These are phyloP conservation scores for Entomortierella parvispora DNA, from an alignment of 192 early-diverging fungal genomes.

Conservation along the genomic window DNA sequence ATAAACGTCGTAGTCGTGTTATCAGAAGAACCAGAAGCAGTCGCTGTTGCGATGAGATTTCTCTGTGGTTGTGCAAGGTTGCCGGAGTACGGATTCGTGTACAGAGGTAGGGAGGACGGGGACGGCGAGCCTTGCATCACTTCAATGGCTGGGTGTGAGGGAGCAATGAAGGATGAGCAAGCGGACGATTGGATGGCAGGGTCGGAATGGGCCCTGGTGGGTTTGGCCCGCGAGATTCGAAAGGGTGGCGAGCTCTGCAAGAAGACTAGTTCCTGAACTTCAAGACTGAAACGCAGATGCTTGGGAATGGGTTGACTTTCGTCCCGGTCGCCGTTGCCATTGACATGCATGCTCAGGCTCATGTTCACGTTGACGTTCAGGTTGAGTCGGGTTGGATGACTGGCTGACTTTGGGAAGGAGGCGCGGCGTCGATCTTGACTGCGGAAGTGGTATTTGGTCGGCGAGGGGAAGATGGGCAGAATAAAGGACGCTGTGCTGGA, in stretches of 20 bases:
- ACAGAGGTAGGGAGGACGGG: not conserved
- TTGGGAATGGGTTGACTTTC: constrained; percentile 1
- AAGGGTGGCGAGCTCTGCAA: constrained; percentile 39
- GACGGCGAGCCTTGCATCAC: not conserved
- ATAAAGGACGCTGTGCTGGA: not conserved
- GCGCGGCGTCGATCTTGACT: constrained; percentile 35
- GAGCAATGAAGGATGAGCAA: constrained; percentile 37
- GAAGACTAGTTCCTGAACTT: constrained; percentile 46
- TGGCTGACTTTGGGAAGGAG: constrained; percentile 42
- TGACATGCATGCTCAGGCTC: not conserved
- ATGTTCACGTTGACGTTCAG: constrained; percentile 4
- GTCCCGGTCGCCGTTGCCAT: not conserved
- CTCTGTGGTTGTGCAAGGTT: not conserved
- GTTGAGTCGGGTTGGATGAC: constrained; percentile 26
- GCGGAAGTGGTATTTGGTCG: constrained; percentile 38
- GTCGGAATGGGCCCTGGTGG: constrained; percentile 39
- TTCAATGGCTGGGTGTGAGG: constrained; percentile 1
- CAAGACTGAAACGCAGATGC: constrained; percentile 44
- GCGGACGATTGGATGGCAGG: constrained; percentile 28
- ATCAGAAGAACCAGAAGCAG: constrained; percentile 15
- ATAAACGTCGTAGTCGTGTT: constrained; percentile 40
- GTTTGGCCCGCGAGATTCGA: constrained; percentile 41
- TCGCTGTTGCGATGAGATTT: constrained; percentile 17
- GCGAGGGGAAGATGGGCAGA: constrained; percentile 21
- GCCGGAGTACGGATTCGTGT: not conserved